Conservation (phyloP, 352 stramenopile genomes). For the Globisporangium viniferum region DNA sequence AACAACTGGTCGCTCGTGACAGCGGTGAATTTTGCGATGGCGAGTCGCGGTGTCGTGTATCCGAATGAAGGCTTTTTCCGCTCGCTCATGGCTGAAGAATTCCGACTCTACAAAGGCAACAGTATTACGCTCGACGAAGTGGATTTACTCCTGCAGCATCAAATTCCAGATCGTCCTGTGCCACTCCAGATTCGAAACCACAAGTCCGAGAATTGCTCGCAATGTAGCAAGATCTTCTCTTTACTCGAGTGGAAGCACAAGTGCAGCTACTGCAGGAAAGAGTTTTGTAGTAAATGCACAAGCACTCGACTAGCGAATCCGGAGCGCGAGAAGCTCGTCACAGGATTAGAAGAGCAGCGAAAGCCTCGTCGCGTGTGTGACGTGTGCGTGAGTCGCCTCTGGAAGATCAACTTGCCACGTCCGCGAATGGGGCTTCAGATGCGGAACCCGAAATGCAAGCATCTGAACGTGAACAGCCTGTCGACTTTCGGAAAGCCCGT, state of each 20-base stretch:
- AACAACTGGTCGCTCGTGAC: conserved; percentile 84
- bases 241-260: conserved; percentile 85
- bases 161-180: conserved; percentile 71
- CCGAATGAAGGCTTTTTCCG: conserved; percentile 81
- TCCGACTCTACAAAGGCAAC: conserved; percentile 75
- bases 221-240: conserved; percentile 73
- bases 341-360: conserved; percentile 40
- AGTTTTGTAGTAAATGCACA: conserved; percentile 84
- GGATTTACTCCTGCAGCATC: conserved; percentile 66
- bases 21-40: conserved; percentile 75
- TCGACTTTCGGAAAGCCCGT: conserved; percentile 76
- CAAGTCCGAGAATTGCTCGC: conserved; percentile 66
- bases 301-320: conserved; percentile 62
- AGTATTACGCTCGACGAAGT: conserved; percentile 67
- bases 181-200: conserved; percentile 58
- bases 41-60: conserved; percentile 76
- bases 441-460: conserved; percentile 47
- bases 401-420: conserved; percentile 79
- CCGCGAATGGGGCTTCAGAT: conserved; percentile 55
- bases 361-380: conserved; percentile 69
- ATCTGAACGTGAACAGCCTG: conserved; percentile 75
- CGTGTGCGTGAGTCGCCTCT: conserved; percentile 69
- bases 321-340: conserved; percentile 53
- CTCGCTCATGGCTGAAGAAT: conserved; percentile 74
- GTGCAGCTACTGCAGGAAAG: conserved; percentile 75